Percentiles rank a stretch among this genome's conserved stretches.
phyloP scores from a whole-genome alignment of 1,284 basidiomycete species.

The Cutaneotrichosporon mucoides region DNA sequence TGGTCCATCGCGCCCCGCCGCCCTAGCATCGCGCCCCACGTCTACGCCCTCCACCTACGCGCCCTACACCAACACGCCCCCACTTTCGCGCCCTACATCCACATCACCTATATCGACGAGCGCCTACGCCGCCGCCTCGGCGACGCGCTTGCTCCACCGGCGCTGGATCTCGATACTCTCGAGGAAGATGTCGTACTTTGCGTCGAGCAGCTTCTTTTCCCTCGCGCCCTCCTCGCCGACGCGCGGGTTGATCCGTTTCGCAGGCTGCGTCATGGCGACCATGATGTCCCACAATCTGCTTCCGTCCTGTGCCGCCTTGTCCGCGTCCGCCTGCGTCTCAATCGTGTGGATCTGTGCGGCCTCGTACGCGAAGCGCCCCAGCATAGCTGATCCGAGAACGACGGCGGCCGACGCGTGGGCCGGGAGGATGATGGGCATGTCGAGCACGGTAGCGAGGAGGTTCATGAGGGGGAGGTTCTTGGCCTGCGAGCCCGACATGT shows the following conservation, averaged over 20 bases:
- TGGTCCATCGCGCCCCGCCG: no score
- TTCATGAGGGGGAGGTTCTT: slow-evolving; percentile 79
- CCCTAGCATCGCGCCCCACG: no score
- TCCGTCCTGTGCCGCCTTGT: slow-evolving; percentile 57
- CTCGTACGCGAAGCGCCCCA: slow-evolving; percentile 81
- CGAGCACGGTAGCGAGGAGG: slow-evolving; percentile 80
- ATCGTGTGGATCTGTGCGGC: slow-evolving; percentile 40
- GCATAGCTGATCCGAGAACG: slow-evolving; percentile 87
- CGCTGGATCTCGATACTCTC: slow-evolving; percentile 85
- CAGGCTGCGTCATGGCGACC: slow-evolving; percentile 91
- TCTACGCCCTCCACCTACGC: no score
- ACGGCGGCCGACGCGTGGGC: slow-evolving; percentile 74
- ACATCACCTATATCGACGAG: no score
- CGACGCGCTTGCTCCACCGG: slow-evolving; percentile 49
- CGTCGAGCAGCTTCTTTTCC: slow-evolving; percentile 65
- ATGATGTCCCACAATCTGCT: slow-evolving; percentile 86
- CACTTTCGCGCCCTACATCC: no score
- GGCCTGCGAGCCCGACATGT: slow-evolving; percentile 85
- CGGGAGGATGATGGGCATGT: slow-evolving; percentile 79
- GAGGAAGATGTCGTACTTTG: slow-evolving; percentile 90
- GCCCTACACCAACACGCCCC: no score
- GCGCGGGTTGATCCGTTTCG: slow-evolving; percentile 66
- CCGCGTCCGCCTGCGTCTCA: slow-evolving; percentile 45
- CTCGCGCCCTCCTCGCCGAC: slow-evolving; percentile 45
- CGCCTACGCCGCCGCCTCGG: slow-evolving; percentile 17